Base-by-base conservation (phyloP, 495 filamentous ascomycete species). In the Lepidopterella palustris region DNA sequence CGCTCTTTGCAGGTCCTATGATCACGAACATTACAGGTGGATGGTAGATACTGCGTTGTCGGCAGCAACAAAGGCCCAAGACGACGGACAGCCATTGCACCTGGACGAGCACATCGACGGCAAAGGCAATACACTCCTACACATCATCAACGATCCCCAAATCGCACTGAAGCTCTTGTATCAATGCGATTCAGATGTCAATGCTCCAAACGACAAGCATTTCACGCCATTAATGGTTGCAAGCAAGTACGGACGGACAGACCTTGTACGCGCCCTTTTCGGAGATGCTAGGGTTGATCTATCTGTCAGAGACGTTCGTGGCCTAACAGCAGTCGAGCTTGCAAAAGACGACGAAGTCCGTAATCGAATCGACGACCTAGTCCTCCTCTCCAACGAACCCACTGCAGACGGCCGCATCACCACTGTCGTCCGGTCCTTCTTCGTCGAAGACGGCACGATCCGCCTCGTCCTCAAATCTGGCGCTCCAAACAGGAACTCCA, bases 311-410 rank as follows among this genome's bases (percentile, higher is more conserved):
- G 95, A 99, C 63, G 71, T 88, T 11, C 83, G 95, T 53, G 95
- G 95, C 1, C 77, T 99, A 67, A 97, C 92, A 25, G 95, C 95
- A 1, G 90, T 97, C 15, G 95, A 99, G 71, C 77, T 99, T 47
- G 95, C 95, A 11, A 99, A 99, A 69, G 95, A 99, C 69, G 95
- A 99, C 67, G 95, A 99, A 66, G 87, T 99, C 21, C 82, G 95
- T 15, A 97, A 97, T 71, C 84, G 86, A 53, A 96, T 99, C 40
- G 95, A 99, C 68, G 93, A 99, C 68, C 76, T 99, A 57, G 84
- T 90, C 3, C 73, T 99, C 15, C 86, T 97, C 59, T 86, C 88
- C 4, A 85, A 84, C 59, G 78, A 82, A 0, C 80, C 87, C 3
- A 83, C 81, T 8, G 72, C 82, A 0, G 91, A 95, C 58, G 88